Percentiles rank a stretch among this genome's conserved stretches.
These are phyloP conservation scores for Saccharomycopsis babjevae DNA, from an alignment of 805 yeast species.

Conservation along the genomic window DNA sequence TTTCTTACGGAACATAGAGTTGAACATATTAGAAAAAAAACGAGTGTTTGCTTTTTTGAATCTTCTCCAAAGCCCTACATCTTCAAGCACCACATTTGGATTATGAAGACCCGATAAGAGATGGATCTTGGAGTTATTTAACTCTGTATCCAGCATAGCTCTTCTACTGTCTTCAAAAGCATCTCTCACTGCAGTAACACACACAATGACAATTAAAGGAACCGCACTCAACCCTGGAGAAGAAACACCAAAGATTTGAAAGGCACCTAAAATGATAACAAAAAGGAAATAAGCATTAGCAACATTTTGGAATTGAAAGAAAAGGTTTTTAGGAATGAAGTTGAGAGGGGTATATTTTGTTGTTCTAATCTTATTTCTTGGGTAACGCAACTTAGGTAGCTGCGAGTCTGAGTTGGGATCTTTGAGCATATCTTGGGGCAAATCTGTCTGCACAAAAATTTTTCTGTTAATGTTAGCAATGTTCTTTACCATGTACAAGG, in stretches of 20 bases:
- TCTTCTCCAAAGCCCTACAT: slow-evolving; percentile 54
- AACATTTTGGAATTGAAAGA: slow-evolving; percentile 45
- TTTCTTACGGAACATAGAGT: slow-evolving; percentile 11
- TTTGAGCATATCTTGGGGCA: slow-evolving; percentile 35
- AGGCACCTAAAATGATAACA: slow-evolving; percentile 46
- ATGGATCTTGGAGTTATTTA: slow-evolving; percentile 58
- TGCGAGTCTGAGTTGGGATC: not conserved
- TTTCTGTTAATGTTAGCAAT: slow-evolving; percentile 23
- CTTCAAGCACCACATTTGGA: slow-evolving; percentile 44
- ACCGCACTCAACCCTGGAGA: slow-evolving; percentile 69
- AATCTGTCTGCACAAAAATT: slow-evolving; percentile 38
- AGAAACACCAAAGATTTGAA: slow-evolving; percentile 63
- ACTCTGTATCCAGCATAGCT: slow-evolving; percentile 50
- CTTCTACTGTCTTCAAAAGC: slow-evolving; percentile 71
- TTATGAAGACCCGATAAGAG: slow-evolving; percentile 43
- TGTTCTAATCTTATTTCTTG: slow-evolving; percentile 51
- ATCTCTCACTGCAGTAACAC: slow-evolving; percentile 64
- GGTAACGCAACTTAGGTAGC: slow-evolving; percentile 30
- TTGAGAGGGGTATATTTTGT: slow-evolving; percentile 46
- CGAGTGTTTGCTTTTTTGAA: slow-evolving; percentile 52
- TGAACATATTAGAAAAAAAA: slow-evolving; percentile 15
- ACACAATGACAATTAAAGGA: slow-evolving; percentile 71
- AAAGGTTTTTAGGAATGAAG: slow-evolving; percentile 46
- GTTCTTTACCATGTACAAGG: slow-evolving; percentile 8
- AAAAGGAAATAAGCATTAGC: slow-evolving; percentile 52